Percentiles rank a stretch among this genome's conserved stretches.
phyloP scores from a whole-genome alignment of 2,329 filamentous ascomycete genomes.

The Cercospora citrullina region DNA sequence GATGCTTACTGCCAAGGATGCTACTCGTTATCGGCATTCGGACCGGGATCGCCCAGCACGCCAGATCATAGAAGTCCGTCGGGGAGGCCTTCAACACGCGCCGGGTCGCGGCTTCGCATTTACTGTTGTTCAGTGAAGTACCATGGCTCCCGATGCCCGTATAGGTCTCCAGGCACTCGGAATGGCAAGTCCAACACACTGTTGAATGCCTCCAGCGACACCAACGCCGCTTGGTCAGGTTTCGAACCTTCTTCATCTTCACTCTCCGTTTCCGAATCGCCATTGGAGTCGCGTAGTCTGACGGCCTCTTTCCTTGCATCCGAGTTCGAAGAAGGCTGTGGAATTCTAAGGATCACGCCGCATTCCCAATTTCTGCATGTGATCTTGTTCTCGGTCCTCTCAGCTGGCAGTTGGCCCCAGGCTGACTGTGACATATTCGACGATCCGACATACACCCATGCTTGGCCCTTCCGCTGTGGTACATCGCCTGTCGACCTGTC shows the following conservation, averaged over 20 bases:
- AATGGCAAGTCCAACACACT: constrained; percentile 65
- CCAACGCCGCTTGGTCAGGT: not conserved
- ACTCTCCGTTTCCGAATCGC: constrained; percentile 24
- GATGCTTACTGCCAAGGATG: not conserved
- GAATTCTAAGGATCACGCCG: constrained; percentile 62
- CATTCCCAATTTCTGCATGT: constrained; percentile 95
- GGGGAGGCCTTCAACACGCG: not conserved
- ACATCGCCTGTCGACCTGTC: constrained; percentile 34
- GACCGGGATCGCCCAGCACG: not conserved
- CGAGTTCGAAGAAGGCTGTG: not conserved
- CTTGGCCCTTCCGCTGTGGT: constrained; percentile 30
- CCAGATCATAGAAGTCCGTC: not conserved
- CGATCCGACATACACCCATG: constrained; percentile 86
- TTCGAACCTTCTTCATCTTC: constrained; percentile 16
- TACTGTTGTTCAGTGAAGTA: constrained; percentile 39
- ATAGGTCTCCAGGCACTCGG: constrained; percentile 57
- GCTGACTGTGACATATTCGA: constrained; percentile 92
- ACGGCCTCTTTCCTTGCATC: not conserved
- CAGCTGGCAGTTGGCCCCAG: constrained; percentile 79
- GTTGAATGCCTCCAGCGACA: constrained; percentile 51
- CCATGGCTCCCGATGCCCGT: constrained; percentile 51
- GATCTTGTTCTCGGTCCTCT: constrained; percentile 70
- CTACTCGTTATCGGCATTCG: not conserved
- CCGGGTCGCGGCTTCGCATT: not conserved
- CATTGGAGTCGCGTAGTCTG: constrained; percentile 15